These are phyloP conservation scores for Epichloe aotearoae DNA, from an alignment of 2,329 filamentous ascomycete genomes.

Conservation along the genomic window DNA sequence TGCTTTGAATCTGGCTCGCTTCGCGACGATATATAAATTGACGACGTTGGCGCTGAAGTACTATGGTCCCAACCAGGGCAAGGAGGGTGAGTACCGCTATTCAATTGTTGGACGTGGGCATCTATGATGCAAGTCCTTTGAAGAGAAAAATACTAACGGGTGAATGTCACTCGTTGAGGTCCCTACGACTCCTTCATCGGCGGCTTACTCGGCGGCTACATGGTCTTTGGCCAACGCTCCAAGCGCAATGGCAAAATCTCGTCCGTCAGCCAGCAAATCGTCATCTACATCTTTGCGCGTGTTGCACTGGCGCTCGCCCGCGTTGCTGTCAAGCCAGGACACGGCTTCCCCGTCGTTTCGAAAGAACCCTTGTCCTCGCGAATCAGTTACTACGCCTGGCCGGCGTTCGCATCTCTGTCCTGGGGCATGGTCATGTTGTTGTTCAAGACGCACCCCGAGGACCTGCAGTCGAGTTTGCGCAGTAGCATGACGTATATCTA, in stretches of 20 bases:
- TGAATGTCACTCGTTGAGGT: conserved; percentile 23
- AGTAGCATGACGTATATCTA: conserved; percentile 98
- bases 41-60: conserved; percentile 63
- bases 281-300: conserved; percentile 93
- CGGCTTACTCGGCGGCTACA: conserved; percentile 79
- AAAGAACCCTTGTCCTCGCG: conserved; percentile 29
- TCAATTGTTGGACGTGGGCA: not conserved
- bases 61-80: conserved; percentile 42
- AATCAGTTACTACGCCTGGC: conserved; percentile 70
- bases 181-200: conserved; percentile 76
- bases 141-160: not conserved
- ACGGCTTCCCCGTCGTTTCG: conserved; percentile 37
- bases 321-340: conserved; percentile 57
- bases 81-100: conserved; percentile 31
- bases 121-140: no score
- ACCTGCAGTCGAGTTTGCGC: conserved; percentile 78
- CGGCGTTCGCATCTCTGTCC: conserved; percentile 76
- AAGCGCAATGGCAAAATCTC: conserved; percentile 55
- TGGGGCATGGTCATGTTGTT: conserved; percentile 95
- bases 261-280: conserved; percentile 88
- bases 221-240: conserved; percentile 66
- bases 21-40: conserved; percentile 82
- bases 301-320: conserved; percentile 77
- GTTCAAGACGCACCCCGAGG: conserved; percentile 83
- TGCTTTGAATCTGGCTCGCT: conserved; percentile 81